A percentile compares a stretch with the other conserved stretches of the same genome.
phyloP scores from a whole-genome alignment of 1,284 basidiomycete genomes.

The Chondrostereum purpureum region DNA sequence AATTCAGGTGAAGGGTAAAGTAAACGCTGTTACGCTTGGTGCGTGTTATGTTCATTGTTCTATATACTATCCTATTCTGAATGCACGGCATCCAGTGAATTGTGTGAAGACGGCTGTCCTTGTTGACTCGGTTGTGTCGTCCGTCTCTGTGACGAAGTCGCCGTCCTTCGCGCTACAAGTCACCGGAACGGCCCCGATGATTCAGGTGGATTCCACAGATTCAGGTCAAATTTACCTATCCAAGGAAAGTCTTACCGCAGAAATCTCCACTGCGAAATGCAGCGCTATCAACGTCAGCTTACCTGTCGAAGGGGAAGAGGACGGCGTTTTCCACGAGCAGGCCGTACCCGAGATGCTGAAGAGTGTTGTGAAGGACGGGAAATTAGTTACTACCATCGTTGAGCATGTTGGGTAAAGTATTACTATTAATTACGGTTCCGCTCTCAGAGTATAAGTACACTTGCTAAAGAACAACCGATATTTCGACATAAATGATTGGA shows the following conservation, averaged over 20 bases:
- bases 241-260: conserved; percentile 69
- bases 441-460: too few relatives aligned
- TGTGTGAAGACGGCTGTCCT: conserved; percentile 88
- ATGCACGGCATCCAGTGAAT: conserved; percentile 51
- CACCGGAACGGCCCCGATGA: conserved; percentile 83
- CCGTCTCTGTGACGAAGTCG: conserved; percentile 82
- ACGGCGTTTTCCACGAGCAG: conserved; percentile 88
- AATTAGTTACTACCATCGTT: conserved; percentile 82
- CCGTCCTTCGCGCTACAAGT: conserved; percentile 94
- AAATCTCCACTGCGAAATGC: conserved; percentile 95
- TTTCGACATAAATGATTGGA: too few relatives aligned
- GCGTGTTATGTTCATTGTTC: too few relatives aligned
- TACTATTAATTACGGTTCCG: too few relatives aligned
- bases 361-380: conserved; percentile 79
- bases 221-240: conserved; percentile 94
- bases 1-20: conserved; percentile 87
- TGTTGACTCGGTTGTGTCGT: conserved; percentile 88
- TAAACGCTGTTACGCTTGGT: conserved; percentile 92
- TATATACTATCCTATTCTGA: conserved; percentile 6
- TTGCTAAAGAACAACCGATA: too few relatives aligned
- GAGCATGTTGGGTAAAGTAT: conserved; percentile 69
- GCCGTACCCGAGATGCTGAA: conserved; percentile 96
- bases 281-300: conserved; percentile 90
- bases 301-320: conserved; percentile 83
- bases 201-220: conserved; percentile 93